Evolutionary conservation across 148 eudicot genomes (phyloP), one percentile per base, ranked within the genome.

Genomic region (Cornus kousa): DNA sequence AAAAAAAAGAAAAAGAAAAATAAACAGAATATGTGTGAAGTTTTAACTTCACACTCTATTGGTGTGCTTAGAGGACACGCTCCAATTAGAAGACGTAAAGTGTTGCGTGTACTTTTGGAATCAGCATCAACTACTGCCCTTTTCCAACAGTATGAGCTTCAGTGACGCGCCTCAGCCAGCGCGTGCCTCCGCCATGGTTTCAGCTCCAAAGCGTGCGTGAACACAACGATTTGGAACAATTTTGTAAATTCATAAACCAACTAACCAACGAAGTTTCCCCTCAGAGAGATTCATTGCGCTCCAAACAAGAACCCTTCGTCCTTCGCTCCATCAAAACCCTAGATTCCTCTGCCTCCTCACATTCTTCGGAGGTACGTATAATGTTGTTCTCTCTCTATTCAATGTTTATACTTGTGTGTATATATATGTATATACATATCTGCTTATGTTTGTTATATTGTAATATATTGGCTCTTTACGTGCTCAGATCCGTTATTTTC

Each of bases 401-500:
- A 35, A 35, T 35, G 37, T 35, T 35, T 35, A 35, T 35, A 35
- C 37, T 35, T 35, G 37, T 28, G 28, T 28, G 28, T 28, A n/a
- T 53, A 1, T 19, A 4, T 19, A 37, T 64, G 3, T 31, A 23
- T 33, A 57, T 19, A 33, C 14, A 9, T 59, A 2, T 16, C 28
- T 32, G 23, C 37, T 2, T 53, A 31, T 57, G 16, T 73, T 57
- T 43, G 48, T 43, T 43, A 43, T 73, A 8, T 53, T 53, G 59
- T 53, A 7, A 53, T 53, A 11, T 60, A 19, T 69, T 69, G 72
- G 39, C 68, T 67, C 48, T 7, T 67, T 76, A 48, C 72, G 64
- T 67, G 72, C 23, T 75, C 78, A 75, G 78, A 75, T 75, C 78
- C 62, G 72, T 20, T 4, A 28, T 46, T 5, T 1, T 53, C 17